phyloP scores from a whole-genome alignment of 2,329 filamentous ascomycete genomes.

The Pseudogymnoascus sp. region DNA sequence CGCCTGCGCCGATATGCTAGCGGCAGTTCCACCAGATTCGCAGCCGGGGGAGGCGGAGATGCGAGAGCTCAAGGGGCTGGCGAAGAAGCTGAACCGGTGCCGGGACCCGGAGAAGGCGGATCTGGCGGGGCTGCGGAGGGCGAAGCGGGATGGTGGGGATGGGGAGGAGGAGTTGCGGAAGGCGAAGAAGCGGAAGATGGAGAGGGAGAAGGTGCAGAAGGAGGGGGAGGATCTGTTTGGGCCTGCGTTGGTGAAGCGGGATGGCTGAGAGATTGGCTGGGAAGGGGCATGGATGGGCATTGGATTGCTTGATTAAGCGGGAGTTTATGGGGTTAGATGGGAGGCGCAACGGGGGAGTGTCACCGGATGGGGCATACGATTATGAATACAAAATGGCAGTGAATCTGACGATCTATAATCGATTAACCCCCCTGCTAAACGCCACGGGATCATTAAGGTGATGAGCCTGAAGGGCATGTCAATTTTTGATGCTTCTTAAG shows the following conservation, averaged over 20 bases:
- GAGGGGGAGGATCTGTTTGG: constrained; percentile 30
- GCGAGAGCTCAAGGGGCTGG: constrained; percentile 47
- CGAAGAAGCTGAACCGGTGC: constrained; percentile 64
- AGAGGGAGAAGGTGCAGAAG: constrained; percentile 31
- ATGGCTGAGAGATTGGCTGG: not conserved
- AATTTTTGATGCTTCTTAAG: not conserved
- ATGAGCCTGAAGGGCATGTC: not conserved
- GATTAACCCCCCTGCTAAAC: not conserved
- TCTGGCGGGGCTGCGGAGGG: constrained; percentile 58
- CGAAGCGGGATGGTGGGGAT: constrained; percentile 43
- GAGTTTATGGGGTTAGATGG: not conserved
- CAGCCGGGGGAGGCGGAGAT: constrained; percentile 24
- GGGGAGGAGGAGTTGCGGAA: constrained; percentile 19
- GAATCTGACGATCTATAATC: not conserved
- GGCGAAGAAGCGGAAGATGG: constrained; percentile 34
- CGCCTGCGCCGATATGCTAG: constrained; percentile 45
- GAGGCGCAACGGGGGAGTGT: not conserved
- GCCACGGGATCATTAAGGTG: not conserved
- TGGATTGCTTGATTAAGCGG: not conserved
- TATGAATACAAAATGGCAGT: not conserved
- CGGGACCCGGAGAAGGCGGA: constrained; percentile 67
- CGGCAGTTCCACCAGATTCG: constrained; percentile 39
- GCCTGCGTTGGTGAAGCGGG: constrained; percentile 17
- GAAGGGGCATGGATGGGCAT: not conserved
- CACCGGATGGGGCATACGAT: not conserved